Percentiles rank a stretch among this genome's conserved stretches.
Conservation (phyloP, 2,329 filamentous ascomycete species). For the Plectosphaerella plurivora region DNA sequence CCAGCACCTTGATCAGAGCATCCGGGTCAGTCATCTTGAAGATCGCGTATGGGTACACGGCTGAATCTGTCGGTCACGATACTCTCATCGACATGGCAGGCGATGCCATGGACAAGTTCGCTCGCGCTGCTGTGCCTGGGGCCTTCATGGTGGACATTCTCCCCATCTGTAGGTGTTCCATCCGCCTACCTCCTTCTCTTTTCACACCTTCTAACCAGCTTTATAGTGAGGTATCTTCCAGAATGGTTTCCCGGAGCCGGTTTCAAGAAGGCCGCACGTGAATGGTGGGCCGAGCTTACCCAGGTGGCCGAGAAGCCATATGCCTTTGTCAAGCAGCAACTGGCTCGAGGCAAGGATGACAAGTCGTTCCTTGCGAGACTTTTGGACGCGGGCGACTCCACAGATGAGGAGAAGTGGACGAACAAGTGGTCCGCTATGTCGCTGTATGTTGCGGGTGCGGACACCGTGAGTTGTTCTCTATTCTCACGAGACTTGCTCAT, state of each 20-base stretch:
- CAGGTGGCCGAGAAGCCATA: conserved; percentile 8
- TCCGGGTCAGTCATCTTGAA: conserved; percentile 10
- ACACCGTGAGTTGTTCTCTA: conserved; percentile 16
- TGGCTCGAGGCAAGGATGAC: conserved; percentile 5
- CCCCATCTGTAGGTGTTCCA: conserved; percentile 6
- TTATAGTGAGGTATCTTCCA: conserved; percentile 18
- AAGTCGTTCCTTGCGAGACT: conserved; percentile 6
- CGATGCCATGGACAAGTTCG: conserved; percentile 8
- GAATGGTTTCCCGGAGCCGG: conserved; percentile 11
- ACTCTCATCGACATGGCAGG: conserved; percentile 8
- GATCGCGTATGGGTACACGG: conserved; percentile 12
- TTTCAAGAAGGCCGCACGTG: conserved; percentile 8
- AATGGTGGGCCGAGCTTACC: conserved; percentile 5
- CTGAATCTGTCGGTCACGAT: conserved; percentile 10
- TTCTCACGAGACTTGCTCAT: neutral
- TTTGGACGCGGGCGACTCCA: neutral
- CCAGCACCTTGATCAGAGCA: conserved; percentile 8
- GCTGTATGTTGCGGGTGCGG: conserved; percentile 11
- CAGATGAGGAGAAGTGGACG: neutral
- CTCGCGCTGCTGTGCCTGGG: conserved; percentile 8
- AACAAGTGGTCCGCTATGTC: conserved; percentile 8
- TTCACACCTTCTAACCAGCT: neutral
- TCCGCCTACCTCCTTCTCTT: neutral
- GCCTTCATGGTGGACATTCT: conserved; percentile 13
- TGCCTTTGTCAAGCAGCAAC: conserved; percentile 18